Percentiles rank a stretch among this genome's conserved stretches.
These are phyloP conservation scores for Trichocladium uniseriatum DNA, from an alignment of 495 filamentous ascomycete genomes.

Conservation along the genomic window DNA sequence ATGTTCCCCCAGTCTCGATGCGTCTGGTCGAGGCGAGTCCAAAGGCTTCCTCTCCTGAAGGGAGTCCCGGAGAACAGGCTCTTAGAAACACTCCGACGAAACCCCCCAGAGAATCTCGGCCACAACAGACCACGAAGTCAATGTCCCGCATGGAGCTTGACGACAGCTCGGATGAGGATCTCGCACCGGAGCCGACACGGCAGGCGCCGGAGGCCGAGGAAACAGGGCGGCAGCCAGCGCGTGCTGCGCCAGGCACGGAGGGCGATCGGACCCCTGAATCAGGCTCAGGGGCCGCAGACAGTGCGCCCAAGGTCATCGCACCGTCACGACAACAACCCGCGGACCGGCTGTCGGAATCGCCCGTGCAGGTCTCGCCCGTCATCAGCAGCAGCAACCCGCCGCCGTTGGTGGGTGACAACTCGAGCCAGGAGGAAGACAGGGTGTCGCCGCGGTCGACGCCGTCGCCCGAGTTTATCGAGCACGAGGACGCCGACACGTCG, in stretches of 20 bases:
- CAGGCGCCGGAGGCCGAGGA: constrained; percentile 11
- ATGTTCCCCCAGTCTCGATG: constrained; percentile 45
- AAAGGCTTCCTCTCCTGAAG: constrained; percentile 32
- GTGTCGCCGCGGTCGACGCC: constrained; percentile 57
- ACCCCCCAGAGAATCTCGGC: constrained; percentile 28
- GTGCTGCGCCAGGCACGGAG: constrained; percentile 9
- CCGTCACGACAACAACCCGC: constrained; percentile 19
- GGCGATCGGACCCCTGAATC: constrained; percentile 25
- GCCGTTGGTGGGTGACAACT: constrained; percentile 54
- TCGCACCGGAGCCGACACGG: constrained; percentile 17
- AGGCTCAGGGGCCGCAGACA: constrained; percentile 17
- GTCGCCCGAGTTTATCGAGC: constrained; percentile 56
- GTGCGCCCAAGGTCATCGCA: constrained; percentile 7
- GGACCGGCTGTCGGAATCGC: constrained; percentile 64
- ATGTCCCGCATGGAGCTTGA: constrained; percentile 40
- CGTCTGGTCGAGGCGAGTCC: constrained; percentile 51
- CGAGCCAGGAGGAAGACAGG: constrained; percentile 52
- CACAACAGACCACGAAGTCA: constrained; percentile 44
- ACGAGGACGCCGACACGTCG: constrained; percentile 28
- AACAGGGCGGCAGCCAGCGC: neutral
- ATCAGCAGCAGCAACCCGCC: constrained; percentile 42
- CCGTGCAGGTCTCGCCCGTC: constrained; percentile 59
- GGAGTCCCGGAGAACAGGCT: constrained; percentile 25
- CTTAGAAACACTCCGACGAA: constrained; percentile 21
- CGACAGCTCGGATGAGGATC: constrained; percentile 39